Evolutionary conservation across 164 flowering plant genomes (phyloP).

Genomic region (Magnolia sinica): DNA sequence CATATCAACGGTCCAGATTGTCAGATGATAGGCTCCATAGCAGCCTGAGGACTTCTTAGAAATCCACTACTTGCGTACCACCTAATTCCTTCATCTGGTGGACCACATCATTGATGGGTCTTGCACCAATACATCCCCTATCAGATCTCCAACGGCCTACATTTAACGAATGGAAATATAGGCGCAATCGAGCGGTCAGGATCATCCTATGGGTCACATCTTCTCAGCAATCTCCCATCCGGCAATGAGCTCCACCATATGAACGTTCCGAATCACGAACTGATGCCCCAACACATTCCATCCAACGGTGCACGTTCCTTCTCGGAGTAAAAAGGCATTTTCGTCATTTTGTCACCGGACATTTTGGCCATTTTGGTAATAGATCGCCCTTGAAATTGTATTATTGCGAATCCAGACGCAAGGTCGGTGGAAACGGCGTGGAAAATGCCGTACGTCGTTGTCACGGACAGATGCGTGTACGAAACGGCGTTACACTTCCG

Average conservation of each 20-base stretch:
- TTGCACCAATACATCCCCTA: background rate
- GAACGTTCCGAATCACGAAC: background rate
- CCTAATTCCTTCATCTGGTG: no score
- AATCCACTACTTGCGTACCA: no score
- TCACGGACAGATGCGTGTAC: background rate
- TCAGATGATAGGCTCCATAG: no score
- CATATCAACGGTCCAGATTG: no score
- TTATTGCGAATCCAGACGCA: background rate
- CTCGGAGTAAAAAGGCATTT: background rate
- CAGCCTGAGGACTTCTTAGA: no score
- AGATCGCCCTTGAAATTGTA: background rate
- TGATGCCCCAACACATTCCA: background rate
- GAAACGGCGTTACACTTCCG: background rate
- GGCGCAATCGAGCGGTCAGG: background rate
- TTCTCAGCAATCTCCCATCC: background rate
- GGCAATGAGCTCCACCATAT: background rate
- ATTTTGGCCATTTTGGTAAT: background rate
- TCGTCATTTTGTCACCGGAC: background rate
- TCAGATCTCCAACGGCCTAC: background rate
- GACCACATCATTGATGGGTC: no score
- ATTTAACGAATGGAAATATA: background rate
- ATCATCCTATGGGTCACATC: background rate
- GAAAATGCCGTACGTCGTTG: conserved; percentile 2
- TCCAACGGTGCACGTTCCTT: no score
- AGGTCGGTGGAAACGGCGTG: background rate